Conservation (phyloP, 345 rosid genomes). For the Cochlearia excelsa region DNA sequence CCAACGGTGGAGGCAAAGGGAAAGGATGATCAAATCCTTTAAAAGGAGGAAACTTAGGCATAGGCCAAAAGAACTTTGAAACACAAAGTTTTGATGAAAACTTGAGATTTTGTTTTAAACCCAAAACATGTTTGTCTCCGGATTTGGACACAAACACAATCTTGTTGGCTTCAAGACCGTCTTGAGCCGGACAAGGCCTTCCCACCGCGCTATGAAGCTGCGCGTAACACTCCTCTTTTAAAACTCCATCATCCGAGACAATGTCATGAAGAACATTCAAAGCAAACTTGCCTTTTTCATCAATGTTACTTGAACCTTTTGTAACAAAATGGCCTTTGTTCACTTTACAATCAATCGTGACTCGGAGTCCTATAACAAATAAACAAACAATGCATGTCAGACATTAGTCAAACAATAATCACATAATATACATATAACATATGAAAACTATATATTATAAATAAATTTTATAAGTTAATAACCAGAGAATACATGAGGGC, state of each 20-base stretch:
- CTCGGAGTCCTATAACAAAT: constrained; percentile 53
- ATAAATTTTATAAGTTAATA: not conserved
- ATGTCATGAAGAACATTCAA: constrained; percentile 46
- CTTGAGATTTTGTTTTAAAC: constrained; percentile 54
- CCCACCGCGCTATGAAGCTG: constrained; percentile 68
- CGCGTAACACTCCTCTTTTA: constrained; percentile 79
- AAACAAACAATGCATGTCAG: not conserved
- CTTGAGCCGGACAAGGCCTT: constrained; percentile 58
- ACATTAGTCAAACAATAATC: too few species aligned
- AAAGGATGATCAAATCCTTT: constrained; percentile 36
- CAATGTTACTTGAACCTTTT: constrained; percentile 54
- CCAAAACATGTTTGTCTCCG: constrained; percentile 49
- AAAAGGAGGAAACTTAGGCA: constrained; percentile 37
- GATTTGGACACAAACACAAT: constrained; percentile 44
- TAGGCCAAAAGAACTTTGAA: constrained; percentile 58
- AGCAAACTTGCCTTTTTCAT: constrained; percentile 65
- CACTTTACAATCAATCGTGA: constrained; percentile 65
- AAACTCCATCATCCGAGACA: constrained; percentile 45
- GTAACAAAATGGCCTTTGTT: constrained; percentile 54
- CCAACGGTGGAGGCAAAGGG: constrained; percentile 34
- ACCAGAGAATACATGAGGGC: constrained; percentile 62
- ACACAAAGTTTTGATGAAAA: constrained; percentile 58
- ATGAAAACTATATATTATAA: not conserved
- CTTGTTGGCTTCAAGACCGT: constrained; percentile 54
- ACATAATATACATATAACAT: not conserved